A percentile compares a stretch with the other conserved stretches of the same genome.
These are phyloP conservation scores for Hypoxylon sp. DNA, from an alignment of 2,329 filamentous ascomycete species.

Conservation along the genomic window DNA sequence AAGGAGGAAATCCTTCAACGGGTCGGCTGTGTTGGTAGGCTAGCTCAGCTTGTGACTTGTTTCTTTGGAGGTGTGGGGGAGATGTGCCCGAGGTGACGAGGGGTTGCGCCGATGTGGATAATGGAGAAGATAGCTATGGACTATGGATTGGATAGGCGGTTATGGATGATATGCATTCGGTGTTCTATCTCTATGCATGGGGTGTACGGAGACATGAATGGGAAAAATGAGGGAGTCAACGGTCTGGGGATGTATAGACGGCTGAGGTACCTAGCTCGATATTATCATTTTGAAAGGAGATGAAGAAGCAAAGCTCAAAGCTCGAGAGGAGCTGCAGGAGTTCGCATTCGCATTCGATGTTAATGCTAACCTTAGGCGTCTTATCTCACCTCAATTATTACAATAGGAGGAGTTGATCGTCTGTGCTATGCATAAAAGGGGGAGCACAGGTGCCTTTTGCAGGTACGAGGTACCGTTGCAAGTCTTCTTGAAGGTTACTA, in stretches of 20 bases:
- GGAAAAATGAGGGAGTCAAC: too few species aligned
- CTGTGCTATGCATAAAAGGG: background rate
- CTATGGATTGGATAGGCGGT: background rate
- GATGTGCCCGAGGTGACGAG: conserved; percentile 2
- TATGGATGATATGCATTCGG: background rate
- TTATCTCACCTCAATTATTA: conserved; percentile 2
- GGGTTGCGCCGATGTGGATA: background rate
- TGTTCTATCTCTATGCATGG: background rate
- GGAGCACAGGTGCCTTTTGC: background rate
- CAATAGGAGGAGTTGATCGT: conserved; percentile 6
- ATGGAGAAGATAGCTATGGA: background rate
- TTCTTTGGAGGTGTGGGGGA: conserved; percentile 19
- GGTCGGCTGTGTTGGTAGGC: conserved; percentile 36
- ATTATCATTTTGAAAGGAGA: background rate
- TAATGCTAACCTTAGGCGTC: too few species aligned
- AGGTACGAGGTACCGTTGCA: background rate
- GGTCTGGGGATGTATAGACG: background rate
- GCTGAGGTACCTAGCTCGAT: background rate
- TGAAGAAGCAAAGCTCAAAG: background rate
- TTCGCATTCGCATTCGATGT: background rate
- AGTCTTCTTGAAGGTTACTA: conserved; percentile 14
- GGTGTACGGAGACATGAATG: background rate
- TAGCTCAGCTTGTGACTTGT: conserved; percentile 37
- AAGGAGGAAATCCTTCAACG: conserved; percentile 23
- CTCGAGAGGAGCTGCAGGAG: conserved; percentile 1